Conservation (phyloP, 2,329 filamentous ascomycete species). For the Fusarium lateritium region DNA sequence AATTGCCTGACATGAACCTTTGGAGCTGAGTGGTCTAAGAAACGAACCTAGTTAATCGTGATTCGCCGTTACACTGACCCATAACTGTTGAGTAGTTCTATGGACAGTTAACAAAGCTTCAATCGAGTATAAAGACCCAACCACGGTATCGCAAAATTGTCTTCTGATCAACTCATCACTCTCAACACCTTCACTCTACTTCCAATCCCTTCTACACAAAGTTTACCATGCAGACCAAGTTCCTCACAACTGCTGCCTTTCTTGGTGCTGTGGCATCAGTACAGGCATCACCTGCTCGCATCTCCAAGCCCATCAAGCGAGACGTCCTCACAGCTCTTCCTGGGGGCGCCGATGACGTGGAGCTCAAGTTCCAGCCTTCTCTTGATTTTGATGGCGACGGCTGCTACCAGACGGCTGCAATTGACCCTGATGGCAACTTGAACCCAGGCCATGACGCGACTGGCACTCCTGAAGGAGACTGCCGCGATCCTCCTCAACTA, state of each 20-base stretch:
- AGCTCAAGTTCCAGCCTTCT: slow-evolving; percentile 55
- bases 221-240: slow-evolving; percentile 34
- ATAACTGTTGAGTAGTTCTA: background rate
- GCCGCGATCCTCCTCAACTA: slow-evolving; percentile 51
- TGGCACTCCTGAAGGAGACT: slow-evolving; percentile 50
- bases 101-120: background rate
- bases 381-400: slow-evolving; percentile 59
- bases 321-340: slow-evolving; percentile 52
- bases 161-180: background rate
- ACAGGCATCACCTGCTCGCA: slow-evolving; percentile 31
- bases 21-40: background rate
- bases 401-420: slow-evolving; percentile 64
- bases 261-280: slow-evolving; percentile 40
- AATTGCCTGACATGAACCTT: background rate
- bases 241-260: slow-evolving; percentile 31
- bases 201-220: background rate
- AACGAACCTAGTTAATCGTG: background rate
- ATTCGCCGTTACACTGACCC: background rate
- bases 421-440: slow-evolving; percentile 54
- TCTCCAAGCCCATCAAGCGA: slow-evolving; percentile 37
- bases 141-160: background rate
- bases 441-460: slow-evolving; percentile 49
- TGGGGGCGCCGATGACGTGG: slow-evolving; percentile 51
- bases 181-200: background rate
- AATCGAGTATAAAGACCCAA: slow-evolving; percentile 9